Evolutionary conservation across 1,284 basidiomycete genomes (phyloP).

Genomic region (Inonotus hispidus): DNA sequence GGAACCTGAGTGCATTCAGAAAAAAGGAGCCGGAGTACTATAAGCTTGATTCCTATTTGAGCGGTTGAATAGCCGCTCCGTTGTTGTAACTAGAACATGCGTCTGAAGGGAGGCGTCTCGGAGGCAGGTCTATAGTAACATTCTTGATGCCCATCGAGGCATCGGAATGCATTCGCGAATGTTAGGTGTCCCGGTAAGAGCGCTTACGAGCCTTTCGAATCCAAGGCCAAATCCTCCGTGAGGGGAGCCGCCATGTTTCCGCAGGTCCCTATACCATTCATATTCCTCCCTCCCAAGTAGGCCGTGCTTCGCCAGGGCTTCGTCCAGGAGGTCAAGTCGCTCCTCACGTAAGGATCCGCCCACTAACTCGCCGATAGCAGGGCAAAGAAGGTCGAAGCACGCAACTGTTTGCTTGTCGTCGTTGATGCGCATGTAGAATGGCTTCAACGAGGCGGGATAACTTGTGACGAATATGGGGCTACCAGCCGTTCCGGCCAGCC

Average conservation of each 20-base stretch:
- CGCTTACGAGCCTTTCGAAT: slow-evolving; percentile 82
- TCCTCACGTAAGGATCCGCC: slow-evolving; percentile 93
- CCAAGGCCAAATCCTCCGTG: slow-evolving; percentile 94
- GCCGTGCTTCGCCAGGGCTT: slow-evolving; percentile 46
- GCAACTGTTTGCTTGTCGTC: slow-evolving; percentile 58
- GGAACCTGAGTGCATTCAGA: no score
- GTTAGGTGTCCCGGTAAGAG: slow-evolving; percentile 80
- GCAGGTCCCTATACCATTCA: slow-evolving; percentile 81
- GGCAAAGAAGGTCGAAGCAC: slow-evolving; percentile 93
- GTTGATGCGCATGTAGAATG: slow-evolving; percentile 93
- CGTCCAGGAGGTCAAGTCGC: slow-evolving; percentile 50
- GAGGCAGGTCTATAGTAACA: slow-evolving; percentile 44
- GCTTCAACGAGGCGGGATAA: slow-evolving; percentile 81
- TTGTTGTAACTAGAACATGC: no score
- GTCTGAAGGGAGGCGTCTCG: no score
- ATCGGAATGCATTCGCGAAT: slow-evolving; percentile 87
- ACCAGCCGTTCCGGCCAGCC: slow-evolving; percentile 66
- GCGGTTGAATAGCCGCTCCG: no score
- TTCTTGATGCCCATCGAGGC: slow-evolving; percentile 82
- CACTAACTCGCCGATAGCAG: slow-evolving; percentile 82
- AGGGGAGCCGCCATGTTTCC: slow-evolving; percentile 76
- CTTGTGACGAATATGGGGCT: slow-evolving; percentile 90
- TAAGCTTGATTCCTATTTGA: no score
- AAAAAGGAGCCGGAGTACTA: no score
- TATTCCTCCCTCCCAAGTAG: slow-evolving; percentile 51